A percentile compares a stretch with the other conserved stretches of the same genome.
These are phyloP conservation scores for Globisporangium rhizosaccharum DNA, from an alignment of 352 stramenopile species.

Conservation along the genomic window DNA sequence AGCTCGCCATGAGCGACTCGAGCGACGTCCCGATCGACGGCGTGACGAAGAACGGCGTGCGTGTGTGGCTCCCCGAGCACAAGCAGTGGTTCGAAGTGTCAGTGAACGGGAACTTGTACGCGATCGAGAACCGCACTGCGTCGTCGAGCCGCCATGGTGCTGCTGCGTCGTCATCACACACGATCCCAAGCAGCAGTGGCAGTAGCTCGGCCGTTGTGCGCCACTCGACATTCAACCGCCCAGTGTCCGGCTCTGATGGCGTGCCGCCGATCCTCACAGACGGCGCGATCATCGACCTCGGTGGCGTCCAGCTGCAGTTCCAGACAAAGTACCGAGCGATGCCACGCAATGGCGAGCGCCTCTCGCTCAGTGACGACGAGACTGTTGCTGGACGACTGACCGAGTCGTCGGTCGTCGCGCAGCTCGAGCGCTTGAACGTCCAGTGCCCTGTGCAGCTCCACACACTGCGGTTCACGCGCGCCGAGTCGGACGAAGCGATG, in stretches of 20 bases:
- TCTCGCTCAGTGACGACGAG: conserved; percentile 19
- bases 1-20: conserved; percentile 31
- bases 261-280: conserved; percentile 50
- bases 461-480: conserved; percentile 46
- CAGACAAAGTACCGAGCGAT: conserved; percentile 27
- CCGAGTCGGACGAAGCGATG: conserved; percentile 31
- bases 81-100: conserved; percentile 79
- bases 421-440: conserved; percentile 63
- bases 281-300: conserved; percentile 70
- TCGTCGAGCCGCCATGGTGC: conserved; percentile 9
- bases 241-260: conserved; percentile 26
- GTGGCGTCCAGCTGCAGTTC: conserved; percentile 74
- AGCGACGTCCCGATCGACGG: conserved; percentile 50
- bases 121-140: conserved; percentile 42
- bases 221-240: conserved; percentile 66
- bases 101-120: conserved; percentile 71
- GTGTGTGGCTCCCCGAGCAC: conserved; percentile 66
- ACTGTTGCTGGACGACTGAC: not conserved
- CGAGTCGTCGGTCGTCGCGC: conserved; percentile 46
- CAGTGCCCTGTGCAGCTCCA: conserved; percentile 80
- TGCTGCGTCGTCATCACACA: conserved; percentile 7
- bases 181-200: not conserved
- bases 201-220: conserved; percentile 22
- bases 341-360: not conserved
- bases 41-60: conserved; percentile 78